Base-by-base conservation (phyloP, 805 yeast genomes). In the Wickerhamomyces ciferrii region DNA sequence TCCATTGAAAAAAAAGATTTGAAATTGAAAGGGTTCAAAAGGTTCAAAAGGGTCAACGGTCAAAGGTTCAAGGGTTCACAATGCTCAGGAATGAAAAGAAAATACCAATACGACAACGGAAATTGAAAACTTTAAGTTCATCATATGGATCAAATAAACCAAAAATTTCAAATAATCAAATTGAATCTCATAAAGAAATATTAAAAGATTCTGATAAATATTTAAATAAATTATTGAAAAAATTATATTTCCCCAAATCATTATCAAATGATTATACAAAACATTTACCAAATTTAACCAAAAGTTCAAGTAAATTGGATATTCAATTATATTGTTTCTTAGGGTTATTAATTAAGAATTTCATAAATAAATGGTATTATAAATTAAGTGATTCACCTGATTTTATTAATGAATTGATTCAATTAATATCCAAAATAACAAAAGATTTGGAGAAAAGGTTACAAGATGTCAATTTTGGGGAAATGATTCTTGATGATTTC, bases 361-460 rank as follows among this genome's bases (percentile, higher is more conserved):
- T 79, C 51, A 67, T 79, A 3, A 61, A 67, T 19, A 57, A 66
- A 10, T 76, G 81, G 78, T 77, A 78, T 56, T 54, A 55, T 23
- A 50, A 56, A 18, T 55, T 75, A 7, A 62, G 77, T 1, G 70
- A 66, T 41, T 74, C 72, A 43, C 63, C 66, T 2, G 70, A 72
- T 41, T 69, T 79, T 43, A 52, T 65, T 10, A 52, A 46, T 18
- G 82, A 77, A 45, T 47, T 77, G 1, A 56, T 71, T 0, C 62
- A 60, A 19, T 56, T 70, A 1, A 48, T 66, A 10, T 72, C 78
- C 0, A 73, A 70, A 42, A 52, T 74, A 17, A 64, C 70, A 1
- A 59, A 72, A 39, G 60, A 66, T 24, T 37, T 75, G 11, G 78
- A 71, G 36, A n/a, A 40, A 1, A 53, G 74, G 38, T 43, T 65